Percentiles rank a stretch among this genome's conserved stretches.
phyloP scores from a whole-genome alignment of 305 asterid genomes.

The Coffea humblotiana region DNA sequence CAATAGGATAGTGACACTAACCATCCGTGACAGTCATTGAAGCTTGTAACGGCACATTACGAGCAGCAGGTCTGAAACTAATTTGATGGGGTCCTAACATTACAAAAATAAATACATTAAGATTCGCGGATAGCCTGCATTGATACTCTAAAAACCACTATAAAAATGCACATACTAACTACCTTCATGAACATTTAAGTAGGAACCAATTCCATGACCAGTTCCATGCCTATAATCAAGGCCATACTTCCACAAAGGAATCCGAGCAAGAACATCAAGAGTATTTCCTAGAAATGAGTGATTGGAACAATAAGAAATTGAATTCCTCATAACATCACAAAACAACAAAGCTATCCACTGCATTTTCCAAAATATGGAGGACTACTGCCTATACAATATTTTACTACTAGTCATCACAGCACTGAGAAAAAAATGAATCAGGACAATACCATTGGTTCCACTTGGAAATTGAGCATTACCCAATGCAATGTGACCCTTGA shows the following conservation, averaged over 20 bases:
- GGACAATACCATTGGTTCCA: constrained; percentile 76
- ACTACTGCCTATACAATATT: neutral
- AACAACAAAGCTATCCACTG: neutral
- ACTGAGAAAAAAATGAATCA: neutral
- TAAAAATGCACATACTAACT: constrained; percentile 11
- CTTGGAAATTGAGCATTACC: constrained; percentile 90
- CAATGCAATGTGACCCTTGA: constrained; percentile 92
- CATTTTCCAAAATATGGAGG: neutral
- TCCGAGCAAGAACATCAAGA: constrained; percentile 86
- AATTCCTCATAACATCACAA: constrained; percentile 19
- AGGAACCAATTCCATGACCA: constrained; percentile 97
- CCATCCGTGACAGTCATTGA: constrained; percentile 97
- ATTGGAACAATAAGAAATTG: constrained; percentile 12
- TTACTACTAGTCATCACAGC: neutral
- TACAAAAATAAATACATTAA: constrained; percentile 1
- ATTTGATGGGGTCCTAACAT: constrained; percentile 85
- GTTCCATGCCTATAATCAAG: constrained; percentile 99
- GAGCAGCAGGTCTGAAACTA: constrained; percentile 86
- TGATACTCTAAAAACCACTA: neutral
- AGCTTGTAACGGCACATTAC: constrained; percentile 68
- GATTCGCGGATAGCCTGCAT: neutral
- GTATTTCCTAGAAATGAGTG: constrained; percentile 60
- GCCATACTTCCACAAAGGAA: constrained; percentile 90
- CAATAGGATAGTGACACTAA: constrained; percentile 20
- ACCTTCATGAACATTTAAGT: constrained; percentile 98